Base-by-base conservation (phyloP, 2,329 filamentous ascomycete species). In the Pestalotiopsis sp. region DNA sequence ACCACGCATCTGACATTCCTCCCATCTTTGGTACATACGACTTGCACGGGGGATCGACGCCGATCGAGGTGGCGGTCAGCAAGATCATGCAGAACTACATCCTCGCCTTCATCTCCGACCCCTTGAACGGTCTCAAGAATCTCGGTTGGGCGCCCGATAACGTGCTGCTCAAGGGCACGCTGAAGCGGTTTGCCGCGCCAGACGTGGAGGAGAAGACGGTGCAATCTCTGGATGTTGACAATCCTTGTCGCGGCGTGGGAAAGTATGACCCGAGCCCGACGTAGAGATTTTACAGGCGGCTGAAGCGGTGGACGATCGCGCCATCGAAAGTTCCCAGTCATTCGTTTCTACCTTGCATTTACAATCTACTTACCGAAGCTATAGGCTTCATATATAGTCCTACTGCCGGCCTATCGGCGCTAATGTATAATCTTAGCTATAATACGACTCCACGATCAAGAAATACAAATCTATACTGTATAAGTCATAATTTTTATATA, bases 1-100 rank as follows among this genome's bases (percentile, higher is more conserved):
- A 73, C 61, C 72, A 75, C 59, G 74, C 72, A 0, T 72, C 74
- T 0, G 75, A 76, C 41, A 38, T 76, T 2, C 75, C 74, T 1
- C 73, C 76, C 71, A 71, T 76, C 52, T 75, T 76, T 36, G 75
- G 75, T 14, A 73, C 70, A n/a, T 75, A 77, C 23, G 74, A 76
- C 56, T 61, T 74, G 4, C 71, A 65, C 17, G 71, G 73, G 1
- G 71, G 70, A 9, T 72, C 74, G 6, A 76, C 75, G 27, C 72
- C 75, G 1, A 68, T 73, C 5, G 67, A 77, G 65, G 41, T 27
- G n/a, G 31, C 61, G 27, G 58, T 69, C 25, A 45, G 39, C 38
- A 20, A 63, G 6, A 63, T 41, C 2, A 70, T 69, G 64, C 67
- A 69, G 52, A 63, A 65, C 58, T 64, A 66, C 20, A 23, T 59